Conservation (phyloP, 257 asterid genomes). For the Solanum etuberosum region DNA sequence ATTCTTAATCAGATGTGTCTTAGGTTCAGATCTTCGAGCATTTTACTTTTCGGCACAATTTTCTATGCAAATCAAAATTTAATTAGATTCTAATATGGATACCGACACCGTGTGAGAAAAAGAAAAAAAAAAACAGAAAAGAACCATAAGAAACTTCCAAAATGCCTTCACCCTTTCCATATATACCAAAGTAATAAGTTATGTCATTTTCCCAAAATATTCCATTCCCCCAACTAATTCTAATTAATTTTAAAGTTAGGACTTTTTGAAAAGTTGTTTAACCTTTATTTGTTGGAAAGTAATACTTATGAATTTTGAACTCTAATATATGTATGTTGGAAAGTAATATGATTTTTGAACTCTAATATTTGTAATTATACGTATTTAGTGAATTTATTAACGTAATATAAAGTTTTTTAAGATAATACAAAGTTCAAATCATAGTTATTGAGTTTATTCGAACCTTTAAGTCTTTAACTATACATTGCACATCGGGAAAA, state of each 20-base stretch:
- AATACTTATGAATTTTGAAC: background rate
- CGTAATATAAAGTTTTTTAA: background rate
- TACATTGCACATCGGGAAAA: too few relatives aligned
- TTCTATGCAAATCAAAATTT: too few relatives aligned
- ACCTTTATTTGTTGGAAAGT: background rate
- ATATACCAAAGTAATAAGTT: background rate
- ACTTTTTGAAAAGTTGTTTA: background rate
- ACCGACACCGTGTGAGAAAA: too few relatives aligned
- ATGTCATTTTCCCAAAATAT: background rate
- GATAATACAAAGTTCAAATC: background rate
- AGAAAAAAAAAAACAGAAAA: too few relatives aligned
- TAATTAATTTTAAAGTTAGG: background rate
- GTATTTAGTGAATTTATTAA: background rate
- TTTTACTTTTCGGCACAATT: too few relatives aligned
- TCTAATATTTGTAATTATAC: background rate
- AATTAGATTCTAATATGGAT: too few relatives aligned
- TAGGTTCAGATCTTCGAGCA: too few relatives aligned
- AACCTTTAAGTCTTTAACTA: background rate
- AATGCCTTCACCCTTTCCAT: background rate
- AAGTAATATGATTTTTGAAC: background rate
- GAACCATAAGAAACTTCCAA: background rate
- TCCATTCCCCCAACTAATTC: background rate
- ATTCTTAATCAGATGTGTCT: too few relatives aligned
- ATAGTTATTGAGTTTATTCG: background rate
- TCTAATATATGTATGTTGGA: background rate